A percentile compares a stretch with the other conserved stretches of the same genome.
phyloP scores from a whole-genome alignment of 805 yeast genomes.

The Candida germanica region DNA sequence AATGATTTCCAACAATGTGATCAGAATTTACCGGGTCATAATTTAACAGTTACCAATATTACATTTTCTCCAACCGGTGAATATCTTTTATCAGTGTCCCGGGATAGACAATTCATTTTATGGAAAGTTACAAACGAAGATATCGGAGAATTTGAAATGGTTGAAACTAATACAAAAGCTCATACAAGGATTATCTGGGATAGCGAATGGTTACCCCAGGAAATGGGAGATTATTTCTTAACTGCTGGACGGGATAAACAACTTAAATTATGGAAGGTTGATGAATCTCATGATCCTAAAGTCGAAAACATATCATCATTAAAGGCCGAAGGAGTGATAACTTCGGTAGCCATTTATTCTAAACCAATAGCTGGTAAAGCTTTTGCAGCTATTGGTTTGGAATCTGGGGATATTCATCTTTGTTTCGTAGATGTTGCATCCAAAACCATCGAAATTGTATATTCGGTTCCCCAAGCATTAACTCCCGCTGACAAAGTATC shows the following conservation, averaged over 20 bases:
- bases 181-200: slow-evolving; percentile 96
- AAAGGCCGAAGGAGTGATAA: slow-evolving; percentile 58
- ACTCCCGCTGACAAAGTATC: slow-evolving; percentile 64
- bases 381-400: slow-evolving; percentile 64
- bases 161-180: slow-evolving; percentile 60
- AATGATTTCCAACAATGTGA: slow-evolving; percentile 51
- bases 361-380: slow-evolving; percentile 11
- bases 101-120: slow-evolving; percentile 82
- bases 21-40: slow-evolving; percentile 60
- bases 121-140: slow-evolving; percentile 51
- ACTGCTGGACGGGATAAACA: slow-evolving; percentile 88
- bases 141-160: slow-evolving; percentile 33
- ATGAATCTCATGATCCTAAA: slow-evolving; percentile 18
- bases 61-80: slow-evolving; percentile 68
- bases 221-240: slow-evolving; percentile 47
- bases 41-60: slow-evolving; percentile 79
- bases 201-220: slow-evolving; percentile 72
- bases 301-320: slow-evolving; percentile 35
- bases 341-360: slow-evolving; percentile 57
- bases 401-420: slow-evolving; percentile 57
- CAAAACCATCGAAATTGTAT: slow-evolving; percentile 19
- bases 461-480: slow-evolving; percentile 31
- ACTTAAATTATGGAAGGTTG: slow-evolving; percentile 66
- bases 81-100: slow-evolving; percentile 71
- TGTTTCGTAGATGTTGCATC: slow-evolving; percentile 33